These are phyloP conservation scores for Corinectria fuckeliana DNA, from an alignment of 2,329 filamentous ascomycete species.

Conservation along the genomic window DNA sequence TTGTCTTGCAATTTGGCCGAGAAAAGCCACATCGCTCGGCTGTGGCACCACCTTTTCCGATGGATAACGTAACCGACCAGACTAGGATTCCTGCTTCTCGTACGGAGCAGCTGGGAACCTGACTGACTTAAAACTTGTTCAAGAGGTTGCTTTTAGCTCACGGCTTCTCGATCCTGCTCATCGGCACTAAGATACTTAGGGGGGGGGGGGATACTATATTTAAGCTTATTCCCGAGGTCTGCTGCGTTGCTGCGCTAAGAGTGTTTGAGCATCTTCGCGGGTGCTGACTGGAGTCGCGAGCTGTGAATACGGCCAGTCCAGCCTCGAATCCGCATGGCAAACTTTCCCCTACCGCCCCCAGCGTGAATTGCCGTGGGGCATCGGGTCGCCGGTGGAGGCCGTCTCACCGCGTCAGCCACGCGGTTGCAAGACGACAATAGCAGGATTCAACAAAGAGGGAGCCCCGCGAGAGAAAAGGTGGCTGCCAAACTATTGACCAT, in stretches of 20 bases:
- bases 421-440: not conserved
- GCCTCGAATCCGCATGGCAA: no score
- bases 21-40: not conserved
- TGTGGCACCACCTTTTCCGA: not conserved
- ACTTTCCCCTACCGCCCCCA: no score
- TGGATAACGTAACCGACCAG: no score
- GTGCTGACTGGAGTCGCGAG: no score
- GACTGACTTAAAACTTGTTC: not conserved
- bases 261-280: constrained; percentile 10
- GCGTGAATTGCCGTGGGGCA: not conserved
- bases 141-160: constrained; percentile 14
- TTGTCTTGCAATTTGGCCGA: not conserved
- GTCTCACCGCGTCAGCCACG: constrained; percentile 5
- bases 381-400: not conserved
- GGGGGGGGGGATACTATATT: no score
- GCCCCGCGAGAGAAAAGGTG: not conserved
- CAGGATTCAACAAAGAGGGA: not conserved
- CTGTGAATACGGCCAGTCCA: no score
- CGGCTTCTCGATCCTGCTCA: not conserved
- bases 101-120: not conserved
- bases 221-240: constrained; percentile 18
- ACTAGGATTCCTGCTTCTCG: no score
- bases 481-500: not conserved
- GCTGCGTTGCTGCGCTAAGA: not conserved
- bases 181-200: constrained; percentile 5